Evolutionary conservation across 2,329 filamentous ascomycete species (phyloP), one percentile per base, ranked within the genome.

Genomic region (Pseudogymnoascus sp.): DNA sequence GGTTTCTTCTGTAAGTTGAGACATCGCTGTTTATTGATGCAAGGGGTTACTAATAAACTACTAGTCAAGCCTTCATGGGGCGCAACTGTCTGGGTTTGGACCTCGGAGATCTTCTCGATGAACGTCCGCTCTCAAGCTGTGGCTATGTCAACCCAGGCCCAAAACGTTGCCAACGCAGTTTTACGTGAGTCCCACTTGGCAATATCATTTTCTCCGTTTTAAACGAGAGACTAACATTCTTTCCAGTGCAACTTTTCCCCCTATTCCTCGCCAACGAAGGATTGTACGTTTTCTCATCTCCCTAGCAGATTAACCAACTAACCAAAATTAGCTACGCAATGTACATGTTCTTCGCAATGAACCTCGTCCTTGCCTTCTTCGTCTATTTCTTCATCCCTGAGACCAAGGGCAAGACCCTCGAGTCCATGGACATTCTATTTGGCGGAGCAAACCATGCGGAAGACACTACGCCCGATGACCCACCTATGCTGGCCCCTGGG

Each of bases 311-410:
- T 0, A 74, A 76, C 37, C 63, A 66, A 64, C 62, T 67, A 8
- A 61, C 56, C 2, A 40, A 47, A 7, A 63, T 66, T 62, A 66
- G 60, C 21, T 63, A 63, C 28, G 61, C 47, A 70, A 67, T 72
- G 64, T 79, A 78, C 62, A 74, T 79, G 61, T 73, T 79, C 61
- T 79, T 78, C 61, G 76, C 76, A 4, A 59, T 75, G 6, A 73
- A 71, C 38, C 69, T 73, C 8, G 25, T 56, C 10, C 50, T 56
- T 33, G 50, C 50, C 8, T 66, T 68, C 0, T 76, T 76, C 60
- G 72, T 76, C 25, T 76, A 71, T 68, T 69, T 68, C 37, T 75
- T 73, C 53, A 73, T 73, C 14, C 75, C 75, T 7, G 66, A 67
- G 61, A 67, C 66, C 3, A 67, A 67, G 50, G 65, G 65, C 37